Evolutionary conservation across 2,329 filamentous ascomycete species (phyloP), one percentile per base, ranked within the genome.

Genomic region (Mycosphaerella arachidis): DNA sequence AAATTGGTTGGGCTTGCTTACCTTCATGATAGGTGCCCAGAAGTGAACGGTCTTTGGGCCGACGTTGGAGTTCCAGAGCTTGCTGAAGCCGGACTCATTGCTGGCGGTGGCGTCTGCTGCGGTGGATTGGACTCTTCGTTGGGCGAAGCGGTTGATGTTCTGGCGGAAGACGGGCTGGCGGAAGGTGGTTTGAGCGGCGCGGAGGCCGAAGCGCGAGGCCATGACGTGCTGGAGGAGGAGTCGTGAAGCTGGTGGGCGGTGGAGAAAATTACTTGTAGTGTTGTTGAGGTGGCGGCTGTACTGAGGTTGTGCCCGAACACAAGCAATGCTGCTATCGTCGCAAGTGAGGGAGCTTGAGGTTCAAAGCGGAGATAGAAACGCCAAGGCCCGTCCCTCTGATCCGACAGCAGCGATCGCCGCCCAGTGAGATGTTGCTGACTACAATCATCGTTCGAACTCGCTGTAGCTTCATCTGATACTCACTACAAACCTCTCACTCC

Each of bases 11-110:
- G 29, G 29, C 20, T 8, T 20, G 33, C 71, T 67, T 78, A 86
- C 84, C 81, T 86, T 97, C 92, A 97, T 96, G 67, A 97, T 87
- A 60, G 93, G 93, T 48, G 93, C 92, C 93, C 94, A 99, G 81
- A 99, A 99, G 78, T 99, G 94, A 71, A 99, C 94, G 63, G 94
- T 99, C 87, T 82, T 79, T 55, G 78, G 77, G 7, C 80, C 80
- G 58, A 82, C 74, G 35, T 76, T 74, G 56, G 75, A 77, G 70
- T 80, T 77, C 76, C 75, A 78, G 82, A 95, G 85, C 77, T 86
- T 86, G 81, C 88, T 86, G 76, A 94, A 86, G 55, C 75, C 76
- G 65, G 74, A 79, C 55, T 70, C 60, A 48, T 62, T 55, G 58
- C 64, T 62, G 37, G 46, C 40, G 81, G 78, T 60, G 43, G 58